Evolutionary conservation across 257 asterid genomes (phyloP), one percentile per base, ranked within the genome.

Genomic region (Ilex aquifolium): DNA sequence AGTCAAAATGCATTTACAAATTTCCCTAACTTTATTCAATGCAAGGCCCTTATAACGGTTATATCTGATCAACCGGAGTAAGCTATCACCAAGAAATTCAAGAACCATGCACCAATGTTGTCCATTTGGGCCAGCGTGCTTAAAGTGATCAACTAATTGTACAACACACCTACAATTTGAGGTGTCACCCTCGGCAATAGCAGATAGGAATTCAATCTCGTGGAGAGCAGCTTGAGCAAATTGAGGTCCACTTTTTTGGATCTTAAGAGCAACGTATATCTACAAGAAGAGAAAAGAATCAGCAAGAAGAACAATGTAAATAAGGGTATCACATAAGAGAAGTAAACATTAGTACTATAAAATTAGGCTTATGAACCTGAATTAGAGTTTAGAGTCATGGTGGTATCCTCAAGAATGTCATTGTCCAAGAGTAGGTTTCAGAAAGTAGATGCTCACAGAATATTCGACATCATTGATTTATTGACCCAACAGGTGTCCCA

Each of bases 71-170:
- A 93, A 79, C 57, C 81, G 84, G 66, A 93, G 82, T 64, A 93
- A 80, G 79, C 86, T 93, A 75, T 93, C 99, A 36, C 99, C 99
- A 36, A 93, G 94, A 83, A 90, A 93, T 69, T 93, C 96, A 71
- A 93, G 81, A 62, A 81, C 99, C 99, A 93, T 93, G 83, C 99
- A 93, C 59, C 80, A 68, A 74, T 93, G 99, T 78, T 93, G 99
- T 59, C 99, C 97, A 61, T 93, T 93, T 31, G 99, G 99, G 70
- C 99, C 99, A 21, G 82, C 32, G 62, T 93, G 99, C 82, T 84
- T 93, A 65, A 90, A 93, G 77, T 90, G 95, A 72, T 93, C 99
- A 51, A 85, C 67, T 63, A 93, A 77, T 53, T 76, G 81, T 67
- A 93, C 95, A 60, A 87, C 90, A 51, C 58, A 93, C 69, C 84